Percentiles rank a stretch among this genome's conserved stretches.
These are phyloP conservation scores for Dendrobium huoshanense DNA, from an alignment of 106 monocot genomes.

Conservation along the genomic window DNA sequence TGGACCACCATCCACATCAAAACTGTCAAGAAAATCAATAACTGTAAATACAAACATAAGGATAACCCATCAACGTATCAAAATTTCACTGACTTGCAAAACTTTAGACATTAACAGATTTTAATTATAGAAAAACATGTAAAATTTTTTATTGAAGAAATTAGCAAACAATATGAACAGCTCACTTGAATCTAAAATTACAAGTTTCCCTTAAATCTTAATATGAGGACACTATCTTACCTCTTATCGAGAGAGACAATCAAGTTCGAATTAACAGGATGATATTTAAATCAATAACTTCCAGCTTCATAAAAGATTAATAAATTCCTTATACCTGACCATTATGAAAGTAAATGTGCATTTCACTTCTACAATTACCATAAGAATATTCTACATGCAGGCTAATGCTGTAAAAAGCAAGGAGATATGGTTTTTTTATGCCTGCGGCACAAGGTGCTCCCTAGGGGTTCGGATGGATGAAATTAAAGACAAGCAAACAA, in stretches of 20 bases:
- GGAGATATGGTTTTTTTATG: not conserved
- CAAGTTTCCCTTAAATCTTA: not conserved
- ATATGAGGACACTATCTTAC: not conserved
- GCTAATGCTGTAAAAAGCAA: not conserved
- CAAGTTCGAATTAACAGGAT: not conserved
- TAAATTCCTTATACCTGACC: not conserved
- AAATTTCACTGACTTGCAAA: not conserved
- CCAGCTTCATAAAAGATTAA: not conserved
- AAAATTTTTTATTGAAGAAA: not conserved
- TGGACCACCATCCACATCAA: constrained; percentile 83
- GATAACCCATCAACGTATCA: not conserved
- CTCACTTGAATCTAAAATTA: not conserved
- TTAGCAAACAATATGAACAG: not conserved
- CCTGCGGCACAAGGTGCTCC: not conserved
- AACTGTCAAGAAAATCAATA: constrained; percentile 40
- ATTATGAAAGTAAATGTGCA: not conserved
- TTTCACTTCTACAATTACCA: not conserved
- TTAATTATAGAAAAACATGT: not conserved
- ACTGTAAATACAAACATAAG: not conserved
- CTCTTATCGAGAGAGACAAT: not conserved
- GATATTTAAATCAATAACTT: not conserved
- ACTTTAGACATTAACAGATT: not conserved
- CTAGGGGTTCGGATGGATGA: not conserved
- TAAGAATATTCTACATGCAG: not conserved
- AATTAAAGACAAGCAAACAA: not conserved